Conservation (phyloP, 2,329 filamentous ascomycete genomes). For the Tolypocladium cylindrosporum region DNA sequence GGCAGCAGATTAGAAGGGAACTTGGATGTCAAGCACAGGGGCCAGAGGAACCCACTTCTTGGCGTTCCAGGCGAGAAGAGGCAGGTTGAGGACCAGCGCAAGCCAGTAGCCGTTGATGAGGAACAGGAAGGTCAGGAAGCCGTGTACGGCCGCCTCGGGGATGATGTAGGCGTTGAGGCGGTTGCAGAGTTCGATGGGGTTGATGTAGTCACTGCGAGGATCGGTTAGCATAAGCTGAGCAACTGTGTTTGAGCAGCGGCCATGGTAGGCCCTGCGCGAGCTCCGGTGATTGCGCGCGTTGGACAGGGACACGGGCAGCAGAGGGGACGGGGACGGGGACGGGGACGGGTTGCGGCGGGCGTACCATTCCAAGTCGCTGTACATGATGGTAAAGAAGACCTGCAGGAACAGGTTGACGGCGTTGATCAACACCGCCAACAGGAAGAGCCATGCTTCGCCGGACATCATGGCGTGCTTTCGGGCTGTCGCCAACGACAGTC, state of each 20-base stretch:
- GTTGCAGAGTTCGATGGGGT: conserved; percentile 99
- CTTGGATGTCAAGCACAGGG: too few relatives aligned
- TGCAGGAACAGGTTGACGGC: conserved; percentile 99
- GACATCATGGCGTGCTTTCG: conserved; percentile 53
- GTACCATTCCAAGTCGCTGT: conserved; percentile 98
- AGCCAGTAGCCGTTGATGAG: conserved; percentile 99
- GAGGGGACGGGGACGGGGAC: neutral
- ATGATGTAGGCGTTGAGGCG: conserved; percentile 99
- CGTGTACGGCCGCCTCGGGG: conserved; percentile 95
- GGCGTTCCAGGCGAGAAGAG: conserved; percentile 83
- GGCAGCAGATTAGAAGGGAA: neutral
- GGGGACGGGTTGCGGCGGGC: conserved; percentile 24
- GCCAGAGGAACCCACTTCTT: conserved; percentile 70
- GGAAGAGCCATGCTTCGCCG: conserved; percentile 96
- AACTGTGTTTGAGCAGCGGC: neutral
- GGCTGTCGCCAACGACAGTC: conserved; percentile 13
- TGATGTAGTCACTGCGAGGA: conserved; percentile 83
- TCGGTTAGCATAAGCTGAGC: neutral
- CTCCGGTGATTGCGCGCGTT: conserved; percentile 33
- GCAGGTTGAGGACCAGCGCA: conserved; percentile 82
- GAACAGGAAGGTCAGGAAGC: conserved; percentile 90
- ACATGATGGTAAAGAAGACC: conserved; percentile 99
- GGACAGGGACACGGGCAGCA: neutral
- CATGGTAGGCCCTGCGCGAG: neutral
- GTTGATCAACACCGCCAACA: conserved; percentile 97